Evolutionary conservation across 2,329 filamentous ascomycete genomes (phyloP).

Genomic region (Graphium sp.): DNA sequence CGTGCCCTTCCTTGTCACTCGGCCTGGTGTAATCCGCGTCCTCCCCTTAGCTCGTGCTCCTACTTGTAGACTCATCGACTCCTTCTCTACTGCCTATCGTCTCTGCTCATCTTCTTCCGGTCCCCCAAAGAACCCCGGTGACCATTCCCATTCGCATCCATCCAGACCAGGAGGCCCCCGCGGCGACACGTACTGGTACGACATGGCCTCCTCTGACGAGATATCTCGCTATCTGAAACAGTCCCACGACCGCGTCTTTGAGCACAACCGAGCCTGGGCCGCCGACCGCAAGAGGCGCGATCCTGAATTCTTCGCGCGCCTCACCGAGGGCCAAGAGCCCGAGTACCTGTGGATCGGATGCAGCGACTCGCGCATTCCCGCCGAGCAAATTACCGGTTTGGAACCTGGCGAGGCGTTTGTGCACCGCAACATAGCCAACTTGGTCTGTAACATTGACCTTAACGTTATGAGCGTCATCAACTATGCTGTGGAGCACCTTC

Average conservation of each 20-base stretch:
- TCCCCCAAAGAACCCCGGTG: too few species aligned
- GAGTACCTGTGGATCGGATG: constrained; percentile 83
- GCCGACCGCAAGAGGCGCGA: constrained; percentile 38
- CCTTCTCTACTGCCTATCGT: too few species aligned
- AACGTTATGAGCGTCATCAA: constrained; percentile 71
- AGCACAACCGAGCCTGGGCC: constrained; percentile 52
- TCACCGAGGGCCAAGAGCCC: constrained; percentile 47
- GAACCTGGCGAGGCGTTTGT: constrained; percentile 85
- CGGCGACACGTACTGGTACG: too few species aligned
- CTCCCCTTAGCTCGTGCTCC: too few species aligned
- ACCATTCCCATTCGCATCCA: too few species aligned
- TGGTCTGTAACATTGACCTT: constrained; percentile 65
- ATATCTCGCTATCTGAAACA: constrained; percentile 42
- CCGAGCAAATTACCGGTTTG: constrained; percentile 69
- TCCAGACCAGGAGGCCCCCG: too few species aligned
- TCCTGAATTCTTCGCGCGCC: constrained; percentile 47
- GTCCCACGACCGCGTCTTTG: constrained; percentile 50
- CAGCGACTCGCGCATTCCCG: constrained; percentile 81
- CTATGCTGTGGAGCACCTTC: constrained; percentile 67
- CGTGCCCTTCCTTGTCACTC: too few species aligned
- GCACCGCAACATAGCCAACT: constrained; percentile 90
- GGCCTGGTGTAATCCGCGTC: too few species aligned
- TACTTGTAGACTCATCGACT: too few species aligned
- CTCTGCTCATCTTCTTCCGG: too few species aligned
- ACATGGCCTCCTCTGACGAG: too few species aligned